Percentiles rank a stretch among this genome's conserved stretches.
Conservation (phyloP, 352 stramenopile genomes). For the Pythium dissimile region DNA sequence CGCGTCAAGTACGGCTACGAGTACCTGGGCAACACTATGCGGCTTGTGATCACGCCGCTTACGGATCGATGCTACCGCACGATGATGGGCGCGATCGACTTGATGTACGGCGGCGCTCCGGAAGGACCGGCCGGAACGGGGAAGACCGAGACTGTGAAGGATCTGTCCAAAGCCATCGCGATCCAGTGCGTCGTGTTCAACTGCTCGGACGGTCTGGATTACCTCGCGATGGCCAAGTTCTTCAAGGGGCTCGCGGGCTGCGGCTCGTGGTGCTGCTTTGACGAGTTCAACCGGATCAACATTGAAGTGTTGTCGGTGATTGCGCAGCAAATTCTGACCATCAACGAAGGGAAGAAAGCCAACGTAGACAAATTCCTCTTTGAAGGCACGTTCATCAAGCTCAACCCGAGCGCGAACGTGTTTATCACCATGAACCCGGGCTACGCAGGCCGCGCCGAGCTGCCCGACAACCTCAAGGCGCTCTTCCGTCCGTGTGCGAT, state of each 20-base stretch:
- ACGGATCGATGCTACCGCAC: constrained; percentile 89
- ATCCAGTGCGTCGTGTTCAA: constrained; percentile 90
- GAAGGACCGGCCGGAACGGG: constrained; percentile 80
- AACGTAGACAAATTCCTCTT: constrained; percentile 79
- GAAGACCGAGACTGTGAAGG: constrained; percentile 87
- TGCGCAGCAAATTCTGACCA: constrained; percentile 83
- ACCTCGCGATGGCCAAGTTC: constrained; percentile 87
- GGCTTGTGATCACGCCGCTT: constrained; percentile 87
- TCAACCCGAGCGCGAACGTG: constrained; percentile 86
- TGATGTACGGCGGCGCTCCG: constrained; percentile 86
- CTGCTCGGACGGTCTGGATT: constrained; percentile 78
- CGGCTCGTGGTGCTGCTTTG: constrained; percentile 85
- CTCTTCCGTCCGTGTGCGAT: constrained; percentile 84
- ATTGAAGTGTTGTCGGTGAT: constrained; percentile 50
- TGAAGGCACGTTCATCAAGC: constrained; percentile 80
- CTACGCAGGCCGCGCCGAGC: constrained; percentile 87
- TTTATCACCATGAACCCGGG: constrained; percentile 90
- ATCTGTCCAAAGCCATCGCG: constrained; percentile 81
- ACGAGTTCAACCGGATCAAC: constrained; percentile 87
- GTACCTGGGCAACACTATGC: constrained; percentile 86
- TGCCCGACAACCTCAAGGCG: constrained; percentile 86
- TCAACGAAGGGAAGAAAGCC: constrained; percentile 70
- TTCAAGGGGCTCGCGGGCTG: constrained; percentile 82
- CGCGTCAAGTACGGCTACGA: constrained; percentile 87
- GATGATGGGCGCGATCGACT: constrained; percentile 86